Evolutionary conservation across 495 filamentous ascomycete genomes (phyloP).

Genomic region (Penicillium daleae): DNA sequence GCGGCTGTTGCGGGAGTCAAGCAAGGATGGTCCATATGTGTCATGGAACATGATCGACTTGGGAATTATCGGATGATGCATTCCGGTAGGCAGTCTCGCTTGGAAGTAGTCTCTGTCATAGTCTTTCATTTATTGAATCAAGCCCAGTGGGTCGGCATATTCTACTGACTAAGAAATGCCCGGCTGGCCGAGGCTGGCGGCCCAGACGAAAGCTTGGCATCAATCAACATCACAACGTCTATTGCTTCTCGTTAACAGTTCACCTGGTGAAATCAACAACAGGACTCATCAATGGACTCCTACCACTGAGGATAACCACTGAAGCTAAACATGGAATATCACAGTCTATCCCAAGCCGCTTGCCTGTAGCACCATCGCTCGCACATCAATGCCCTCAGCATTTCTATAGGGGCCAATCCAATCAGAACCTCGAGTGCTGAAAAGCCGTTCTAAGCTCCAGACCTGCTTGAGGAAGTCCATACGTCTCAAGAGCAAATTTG

Average conservation of each 20-base stretch:
- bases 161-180: not conserved
- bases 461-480: no score
- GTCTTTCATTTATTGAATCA: not conserved
- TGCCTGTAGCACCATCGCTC: no score
- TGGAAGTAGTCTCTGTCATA: not conserved
- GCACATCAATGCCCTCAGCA: no score
- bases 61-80: not conserved
- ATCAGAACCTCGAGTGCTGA: no score
- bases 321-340: no score
- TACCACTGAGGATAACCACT: no score
- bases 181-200: slow-evolving; percentile 1
- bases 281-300: no score
- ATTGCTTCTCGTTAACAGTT: not conserved
- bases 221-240: not conserved
- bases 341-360: no score
- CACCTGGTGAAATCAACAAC: no score
- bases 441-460: no score
- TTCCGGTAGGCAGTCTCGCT: not conserved
- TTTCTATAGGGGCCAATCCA: no score
- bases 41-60: not conserved
- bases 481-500: no score
- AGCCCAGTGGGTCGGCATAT: slow-evolving; percentile 2
- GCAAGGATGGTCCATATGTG: not conserved
- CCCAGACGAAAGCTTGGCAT: not conserved
- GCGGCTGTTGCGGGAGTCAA: not conserved